Percentiles rank a stretch among this genome's conserved stretches.
Conservation (phyloP, 352 stramenopile species). For the Stephanocyclus meneghinianus region DNA sequence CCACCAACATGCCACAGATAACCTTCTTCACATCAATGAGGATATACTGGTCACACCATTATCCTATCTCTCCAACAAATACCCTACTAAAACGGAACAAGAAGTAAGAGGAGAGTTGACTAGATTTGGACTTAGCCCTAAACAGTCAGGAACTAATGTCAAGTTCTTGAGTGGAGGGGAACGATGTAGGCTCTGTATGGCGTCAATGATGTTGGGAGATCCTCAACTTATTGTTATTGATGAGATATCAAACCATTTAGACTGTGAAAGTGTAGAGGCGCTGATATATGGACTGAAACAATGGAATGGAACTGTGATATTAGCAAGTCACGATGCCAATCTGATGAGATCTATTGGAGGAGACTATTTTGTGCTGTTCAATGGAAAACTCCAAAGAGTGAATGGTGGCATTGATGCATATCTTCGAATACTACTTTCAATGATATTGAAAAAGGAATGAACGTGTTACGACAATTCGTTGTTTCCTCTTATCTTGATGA, state of each 20-base stretch:
- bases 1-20: constrained; percentile 90
- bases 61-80: constrained; percentile 54
- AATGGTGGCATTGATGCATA: constrained; percentile 69
- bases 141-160: constrained; percentile 65
- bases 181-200: constrained; percentile 92
- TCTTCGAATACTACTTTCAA: not conserved
- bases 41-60: constrained; percentile 40
- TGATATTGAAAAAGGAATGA: too few species aligned
- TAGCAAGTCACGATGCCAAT: constrained; percentile 63
- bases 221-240: constrained; percentile 91
- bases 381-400: constrained; percentile 57
- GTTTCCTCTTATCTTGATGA: too few species aligned
- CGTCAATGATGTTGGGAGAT: constrained; percentile 91
- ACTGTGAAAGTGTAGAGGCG: constrained; percentile 79
- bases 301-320: constrained; percentile 70
- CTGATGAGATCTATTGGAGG: constrained; percentile 61
- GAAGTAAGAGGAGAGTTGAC: constrained; percentile 78
- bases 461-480: too few species aligned
- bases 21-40: constrained; percentile 38
- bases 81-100: constrained; percentile 66
- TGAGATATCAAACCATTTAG: constrained; percentile 86
- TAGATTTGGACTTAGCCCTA: constrained; percentile 65
- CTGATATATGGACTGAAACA: constrained; percentile 66
- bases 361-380: constrained; percentile 59
- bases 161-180: constrained; percentile 91